These are phyloP conservation scores for Microthlaspi erraticum DNA, from an alignment of 345 rosid species.

Conservation along the genomic window DNA sequence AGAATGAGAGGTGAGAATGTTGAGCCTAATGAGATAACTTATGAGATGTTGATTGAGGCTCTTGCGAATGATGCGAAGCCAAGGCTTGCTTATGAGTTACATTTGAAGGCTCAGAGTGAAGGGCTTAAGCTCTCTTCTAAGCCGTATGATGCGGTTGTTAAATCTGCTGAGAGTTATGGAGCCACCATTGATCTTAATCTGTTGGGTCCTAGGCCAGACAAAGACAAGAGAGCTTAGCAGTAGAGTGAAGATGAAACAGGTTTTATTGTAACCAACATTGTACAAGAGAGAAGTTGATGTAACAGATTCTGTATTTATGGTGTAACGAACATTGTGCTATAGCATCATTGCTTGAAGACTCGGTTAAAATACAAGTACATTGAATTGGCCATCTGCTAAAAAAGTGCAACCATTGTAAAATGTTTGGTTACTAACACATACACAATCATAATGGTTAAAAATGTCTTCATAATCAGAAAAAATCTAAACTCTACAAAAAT, in stretches of 20 bases:
- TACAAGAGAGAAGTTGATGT: constrained; percentile 4
- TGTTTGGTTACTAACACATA: too few relatives aligned
- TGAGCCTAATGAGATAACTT: constrained; percentile 71
- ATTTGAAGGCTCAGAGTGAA: constrained; percentile 64
- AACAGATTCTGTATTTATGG: neutral
- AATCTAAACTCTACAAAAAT: too few relatives aligned
- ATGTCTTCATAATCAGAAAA: too few relatives aligned
- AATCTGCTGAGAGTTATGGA: constrained; percentile 56
- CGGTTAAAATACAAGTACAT: too few relatives aligned
- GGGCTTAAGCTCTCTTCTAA: constrained; percentile 63
- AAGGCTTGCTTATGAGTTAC: constrained; percentile 72
- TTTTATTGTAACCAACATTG: constrained; percentile 24
- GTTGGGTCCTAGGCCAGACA: constrained; percentile 74
- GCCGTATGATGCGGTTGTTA: constrained; percentile 68
- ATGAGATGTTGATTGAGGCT: constrained; percentile 76
- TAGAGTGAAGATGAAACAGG: neutral
- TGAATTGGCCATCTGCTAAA: too few relatives aligned
- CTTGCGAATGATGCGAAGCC: constrained; percentile 83
- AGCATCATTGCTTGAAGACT: neutral
- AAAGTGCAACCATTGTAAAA: too few relatives aligned
- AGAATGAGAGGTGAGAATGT: constrained; percentile 70
- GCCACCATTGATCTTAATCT: constrained; percentile 64
- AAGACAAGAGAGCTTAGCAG: constrained; percentile 44
- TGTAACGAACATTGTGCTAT: constrained; percentile 5
- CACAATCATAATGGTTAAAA: too few relatives aligned